A percentile compares a stretch with the other conserved stretches of the same genome.
These are phyloP conservation scores for Penicillium sp. DNA, from an alignment of 2,329 filamentous ascomycete species.

Conservation along the genomic window DNA sequence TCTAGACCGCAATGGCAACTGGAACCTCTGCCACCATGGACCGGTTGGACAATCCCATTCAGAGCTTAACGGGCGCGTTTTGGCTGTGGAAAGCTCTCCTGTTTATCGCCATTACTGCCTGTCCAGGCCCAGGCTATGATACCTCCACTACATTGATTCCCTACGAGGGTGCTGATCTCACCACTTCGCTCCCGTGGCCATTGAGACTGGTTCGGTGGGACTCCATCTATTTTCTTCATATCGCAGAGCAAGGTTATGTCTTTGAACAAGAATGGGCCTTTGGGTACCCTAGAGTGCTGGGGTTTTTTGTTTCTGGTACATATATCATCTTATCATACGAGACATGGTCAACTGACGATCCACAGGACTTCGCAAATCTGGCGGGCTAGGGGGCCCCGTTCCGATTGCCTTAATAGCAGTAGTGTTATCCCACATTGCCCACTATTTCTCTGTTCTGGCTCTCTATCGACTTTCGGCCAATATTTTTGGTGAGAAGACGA, in stretches of 20 bases:
- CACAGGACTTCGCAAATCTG: slow-evolving; percentile 26
- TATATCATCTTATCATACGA: background rate
- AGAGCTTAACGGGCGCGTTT: slow-evolving; percentile 45
- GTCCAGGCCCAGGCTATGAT: slow-evolving; percentile 63
- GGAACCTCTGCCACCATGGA: slow-evolving; percentile 21
- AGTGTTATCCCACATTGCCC: slow-evolving; percentile 68
- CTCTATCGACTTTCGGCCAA: slow-evolving; percentile 66
- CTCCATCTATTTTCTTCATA: slow-evolving; percentile 59
- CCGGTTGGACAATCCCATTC: slow-evolving; percentile 31
- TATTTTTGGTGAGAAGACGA: slow-evolving; percentile 50
- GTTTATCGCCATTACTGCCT: slow-evolving; percentile 48
- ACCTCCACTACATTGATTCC: slow-evolving; percentile 59
- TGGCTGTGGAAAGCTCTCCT: slow-evolving; percentile 58
- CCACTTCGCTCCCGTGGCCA: slow-evolving; percentile 26
- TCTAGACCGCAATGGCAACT: slow-evolving; percentile 3
- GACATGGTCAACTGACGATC: background rate
- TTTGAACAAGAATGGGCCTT: slow-evolving; percentile 70
- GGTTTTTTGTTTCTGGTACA: slow-evolving; percentile 37
- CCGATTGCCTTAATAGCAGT: slow-evolving; percentile 58
- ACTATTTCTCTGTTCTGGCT: slow-evolving; percentile 72
- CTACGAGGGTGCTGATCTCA: slow-evolving; percentile 10
- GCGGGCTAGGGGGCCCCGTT: slow-evolving; percentile 20
- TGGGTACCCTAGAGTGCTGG: slow-evolving; percentile 53
- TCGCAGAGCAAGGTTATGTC: slow-evolving; percentile 55
- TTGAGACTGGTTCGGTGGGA: slow-evolving; percentile 61